Evolutionary conservation across 2,329 filamentous ascomycete genomes (phyloP).

Genomic region (Neonectria magnoliae): DNA sequence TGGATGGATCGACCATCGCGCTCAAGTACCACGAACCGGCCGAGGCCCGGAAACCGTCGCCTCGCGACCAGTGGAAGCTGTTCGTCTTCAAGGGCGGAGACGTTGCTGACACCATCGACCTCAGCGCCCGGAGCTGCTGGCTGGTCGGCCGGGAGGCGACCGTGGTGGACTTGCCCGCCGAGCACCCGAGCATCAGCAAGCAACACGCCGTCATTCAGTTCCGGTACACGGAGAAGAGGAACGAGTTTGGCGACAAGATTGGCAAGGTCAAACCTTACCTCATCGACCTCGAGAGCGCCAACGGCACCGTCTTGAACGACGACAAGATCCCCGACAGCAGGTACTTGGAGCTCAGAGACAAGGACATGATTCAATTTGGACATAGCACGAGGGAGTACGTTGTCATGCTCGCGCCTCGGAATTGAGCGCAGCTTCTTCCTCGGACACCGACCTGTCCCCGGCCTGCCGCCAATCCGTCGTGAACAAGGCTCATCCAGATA

Average conservation of each 20-base stretch:
- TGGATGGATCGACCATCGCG: slow-evolving; percentile 77
- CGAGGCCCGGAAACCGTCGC: slow-evolving; percentile 87
- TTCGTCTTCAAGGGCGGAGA: slow-evolving; percentile 91
- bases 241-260: slow-evolving; percentile 86
- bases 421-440: slow-evolving; percentile 41
- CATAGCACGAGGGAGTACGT: slow-evolving; percentile 93
- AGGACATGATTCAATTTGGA: slow-evolving; percentile 90
- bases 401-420: slow-evolving; percentile 77
- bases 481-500: neutral
- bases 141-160: slow-evolving; percentile 82
- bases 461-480: neutral
- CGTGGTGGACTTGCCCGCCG: slow-evolving; percentile 84
- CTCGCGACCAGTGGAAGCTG: slow-evolving; percentile 84
- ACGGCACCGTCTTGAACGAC: slow-evolving; percentile 86
- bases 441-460: neutral
- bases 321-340: slow-evolving; percentile 77
- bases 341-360: slow-evolving; percentile 87
- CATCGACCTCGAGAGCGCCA: slow-evolving; percentile 92
- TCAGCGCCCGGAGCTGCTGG: slow-evolving; percentile 86
- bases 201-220: slow-evolving; percentile 98
- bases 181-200: slow-evolving; percentile 93
- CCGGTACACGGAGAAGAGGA: slow-evolving; percentile 81
- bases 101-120: slow-evolving; percentile 82
- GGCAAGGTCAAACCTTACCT: slow-evolving; percentile 87
- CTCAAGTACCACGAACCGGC: slow-evolving; percentile 97